A percentile compares a stretch with the other conserved stretches of the same genome.
phyloP scores from a whole-genome alignment of 1,284 basidiomycete genomes.

The Fistulina hepatica region DNA sequence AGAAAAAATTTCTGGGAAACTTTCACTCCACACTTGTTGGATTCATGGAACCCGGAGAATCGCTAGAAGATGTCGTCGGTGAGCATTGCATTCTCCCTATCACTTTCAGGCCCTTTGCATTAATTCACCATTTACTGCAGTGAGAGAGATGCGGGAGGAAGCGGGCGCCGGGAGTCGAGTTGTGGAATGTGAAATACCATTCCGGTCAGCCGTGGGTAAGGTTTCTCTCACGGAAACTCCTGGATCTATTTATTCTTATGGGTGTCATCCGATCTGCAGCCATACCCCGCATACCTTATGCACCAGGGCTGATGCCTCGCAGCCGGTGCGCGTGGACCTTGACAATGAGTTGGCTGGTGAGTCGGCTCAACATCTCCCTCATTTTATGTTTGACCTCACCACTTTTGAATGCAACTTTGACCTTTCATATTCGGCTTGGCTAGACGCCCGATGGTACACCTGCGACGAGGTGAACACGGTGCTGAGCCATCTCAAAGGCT shows the following conservation, averaged over 20 bases:
- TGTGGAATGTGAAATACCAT: conserved; percentile 81
- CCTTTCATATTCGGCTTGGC: too few relatives aligned
- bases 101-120: too few relatives aligned
- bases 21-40: conserved; percentile 87
- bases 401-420: too few relatives aligned
- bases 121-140: too few relatives aligned
- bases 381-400: too few relatives aligned
- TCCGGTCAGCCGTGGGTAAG: conserved; percentile 75
- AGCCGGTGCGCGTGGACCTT: conserved; percentile 75
- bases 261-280: too few relatives aligned
- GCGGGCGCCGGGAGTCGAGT: conserved; percentile 81
- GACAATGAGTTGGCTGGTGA: conserved; percentile 92
- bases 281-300: conserved; percentile 86
- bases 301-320: conserved; percentile 60
- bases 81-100: too few relatives aligned
- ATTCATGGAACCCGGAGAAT: conserved; percentile 90
- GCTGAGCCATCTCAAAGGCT: conserved; percentile 46
- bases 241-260: too few relatives aligned
- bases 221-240: too few relatives aligned
- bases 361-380: too few relatives aligned
- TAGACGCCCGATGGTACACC: conserved; percentile 85
- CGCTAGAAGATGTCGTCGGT: too few relatives aligned
- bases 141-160: conserved; percentile 92
- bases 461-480: conserved; percentile 61
- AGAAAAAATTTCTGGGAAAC: conserved; percentile 58